Conservation (phyloP, 352 stramenopile species). For the Plasmopara viticola region DNA sequence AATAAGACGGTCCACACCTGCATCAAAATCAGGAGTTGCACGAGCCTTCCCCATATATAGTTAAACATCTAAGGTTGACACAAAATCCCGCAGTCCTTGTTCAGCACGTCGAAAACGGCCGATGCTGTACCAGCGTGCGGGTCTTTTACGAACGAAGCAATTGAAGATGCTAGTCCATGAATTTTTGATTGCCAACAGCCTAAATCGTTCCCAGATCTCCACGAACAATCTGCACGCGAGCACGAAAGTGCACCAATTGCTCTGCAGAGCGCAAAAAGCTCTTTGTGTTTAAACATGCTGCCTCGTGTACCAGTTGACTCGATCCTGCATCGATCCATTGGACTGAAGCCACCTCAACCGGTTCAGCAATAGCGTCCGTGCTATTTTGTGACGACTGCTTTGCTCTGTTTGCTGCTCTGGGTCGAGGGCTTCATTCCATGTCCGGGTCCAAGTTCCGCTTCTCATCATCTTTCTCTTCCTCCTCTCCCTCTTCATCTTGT, state of each 20-base stretch:
- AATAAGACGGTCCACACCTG: conserved; percentile 49
- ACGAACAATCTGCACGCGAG: conserved; percentile 27
- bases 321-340: conserved; percentile 16
- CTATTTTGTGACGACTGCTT: too few species aligned
- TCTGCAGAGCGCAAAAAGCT: conserved; percentile 30
- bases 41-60: conserved; percentile 28
- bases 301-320: conserved; percentile 17
- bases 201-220: conserved; percentile 40
- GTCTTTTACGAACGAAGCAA: conserved; percentile 18
- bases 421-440: not conserved
- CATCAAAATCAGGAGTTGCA: conserved; percentile 42
- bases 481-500: not conserved
- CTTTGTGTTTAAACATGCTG: conserved; percentile 21
- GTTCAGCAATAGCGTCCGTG: not conserved
- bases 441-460: conserved; percentile 4
- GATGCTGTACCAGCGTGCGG: conserved; percentile 22
- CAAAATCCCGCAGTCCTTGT: conserved; percentile 16
- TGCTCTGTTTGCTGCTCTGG: too few species aligned
- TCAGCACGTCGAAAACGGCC: conserved; percentile 28
- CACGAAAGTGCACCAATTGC: conserved; percentile 34
- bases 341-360: not conserved
- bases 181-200: conserved; percentile 15
- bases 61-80: conserved; percentile 11
- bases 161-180: conserved; percentile 38
- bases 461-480: conserved; percentile 14